Conservation (phyloP, 148 eudicot species). For the Camellia granthamiana region DNA sequence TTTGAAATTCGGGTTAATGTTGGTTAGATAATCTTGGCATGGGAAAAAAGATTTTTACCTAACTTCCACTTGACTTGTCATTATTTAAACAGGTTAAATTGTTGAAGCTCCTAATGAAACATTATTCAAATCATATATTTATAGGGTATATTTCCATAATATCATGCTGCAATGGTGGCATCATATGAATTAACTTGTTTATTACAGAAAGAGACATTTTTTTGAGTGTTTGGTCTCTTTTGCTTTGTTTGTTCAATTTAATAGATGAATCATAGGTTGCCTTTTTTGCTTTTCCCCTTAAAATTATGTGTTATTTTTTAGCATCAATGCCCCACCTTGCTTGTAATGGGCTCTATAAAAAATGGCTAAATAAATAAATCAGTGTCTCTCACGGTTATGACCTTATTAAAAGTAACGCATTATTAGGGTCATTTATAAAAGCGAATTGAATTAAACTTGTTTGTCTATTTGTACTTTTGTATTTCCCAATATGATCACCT, state of each 20-base stretch:
- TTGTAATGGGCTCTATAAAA: background rate
- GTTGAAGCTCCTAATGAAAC: slow-evolving; percentile 9
- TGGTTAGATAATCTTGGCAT: background rate
- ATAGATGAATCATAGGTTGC: slow-evolving; percentile 3
- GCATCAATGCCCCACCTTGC: background rate
- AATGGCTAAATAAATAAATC: background rate
- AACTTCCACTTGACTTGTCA: slow-evolving; percentile 13
- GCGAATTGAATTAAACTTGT: background rate
- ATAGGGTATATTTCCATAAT: background rate
- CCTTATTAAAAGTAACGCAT: background rate
- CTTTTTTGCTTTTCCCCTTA: background rate
- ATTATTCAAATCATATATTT: background rate
- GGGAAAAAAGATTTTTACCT: slow-evolving; percentile 20
- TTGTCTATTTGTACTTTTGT: background rate
- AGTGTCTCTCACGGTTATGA: background rate
- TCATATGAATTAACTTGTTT: background rate
- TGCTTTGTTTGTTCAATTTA: slow-evolving; percentile 6
- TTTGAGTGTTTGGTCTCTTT: background rate
- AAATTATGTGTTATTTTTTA: background rate
- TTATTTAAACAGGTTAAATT: slow-evolving; percentile 4
- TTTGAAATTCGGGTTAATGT: background rate
- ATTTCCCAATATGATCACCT: background rate
- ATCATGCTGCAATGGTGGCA: background rate
- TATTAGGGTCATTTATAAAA: background rate
- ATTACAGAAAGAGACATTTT: slow-evolving; percentile 4